phyloP scores from a whole-genome alignment of 331 rosid species.

The Malus hybrid region DNA sequence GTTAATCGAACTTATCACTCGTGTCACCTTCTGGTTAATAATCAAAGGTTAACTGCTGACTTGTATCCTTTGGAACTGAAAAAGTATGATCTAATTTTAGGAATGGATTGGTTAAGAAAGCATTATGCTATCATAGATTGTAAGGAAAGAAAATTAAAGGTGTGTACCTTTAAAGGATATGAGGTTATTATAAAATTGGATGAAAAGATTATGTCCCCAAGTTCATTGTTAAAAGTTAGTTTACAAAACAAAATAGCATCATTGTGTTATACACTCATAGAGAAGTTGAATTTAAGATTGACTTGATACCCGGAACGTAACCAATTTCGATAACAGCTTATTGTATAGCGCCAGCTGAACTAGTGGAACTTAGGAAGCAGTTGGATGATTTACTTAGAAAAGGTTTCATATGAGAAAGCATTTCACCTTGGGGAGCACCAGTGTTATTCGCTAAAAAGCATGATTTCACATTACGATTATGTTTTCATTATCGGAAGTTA shows the following conservation, averaged over 20 bases:
- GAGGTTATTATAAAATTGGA: background rate
- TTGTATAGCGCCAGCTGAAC: no score
- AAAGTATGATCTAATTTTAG: no score
- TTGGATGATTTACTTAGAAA: background rate
- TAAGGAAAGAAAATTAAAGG: no score
- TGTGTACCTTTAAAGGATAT: background rate
- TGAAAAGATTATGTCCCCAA: background rate
- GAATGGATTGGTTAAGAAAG: no score
- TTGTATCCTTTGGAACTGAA: no score
- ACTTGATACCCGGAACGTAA: background rate
- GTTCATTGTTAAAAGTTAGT: background rate
- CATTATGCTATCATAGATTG: no score
- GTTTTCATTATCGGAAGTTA: background rate
- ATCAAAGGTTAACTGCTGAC: no score
- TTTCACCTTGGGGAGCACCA: background rate
- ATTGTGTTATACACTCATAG: background rate
- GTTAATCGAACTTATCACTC: no score
- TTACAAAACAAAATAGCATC: background rate
- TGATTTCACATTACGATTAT: background rate
- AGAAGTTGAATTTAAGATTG: no score
- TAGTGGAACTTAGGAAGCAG: background rate
- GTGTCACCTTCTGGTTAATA: no score
- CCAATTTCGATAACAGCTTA: background rate
- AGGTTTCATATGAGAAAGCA: background rate
- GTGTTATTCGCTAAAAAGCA: background rate